Percentiles rank a stretch among this genome's conserved stretches.
Conservation (phyloP, 139 green algal genomes). For the Tetradesmus obliquus region DNA sequence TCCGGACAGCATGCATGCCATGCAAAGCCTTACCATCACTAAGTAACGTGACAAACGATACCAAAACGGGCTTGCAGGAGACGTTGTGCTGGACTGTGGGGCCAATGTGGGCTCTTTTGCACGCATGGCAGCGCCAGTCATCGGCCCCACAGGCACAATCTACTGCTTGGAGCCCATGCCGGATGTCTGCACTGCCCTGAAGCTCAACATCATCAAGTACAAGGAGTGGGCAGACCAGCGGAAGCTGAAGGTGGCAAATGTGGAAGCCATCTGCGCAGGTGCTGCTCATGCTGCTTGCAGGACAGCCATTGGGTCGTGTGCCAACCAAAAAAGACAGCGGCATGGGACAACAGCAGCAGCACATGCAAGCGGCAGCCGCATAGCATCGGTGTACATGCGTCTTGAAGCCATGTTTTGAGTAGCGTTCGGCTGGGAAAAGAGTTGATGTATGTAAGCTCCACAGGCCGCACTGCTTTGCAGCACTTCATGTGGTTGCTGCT, state of each 20-base stretch:
- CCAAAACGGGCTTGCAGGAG: conserved; percentile 21
- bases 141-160: conserved; percentile 15
- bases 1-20: not conserved
- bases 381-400: too few relatives aligned
- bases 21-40: not conserved
- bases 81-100: conserved; percentile 43
- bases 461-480: too few relatives aligned
- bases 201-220: conserved; percentile 34
- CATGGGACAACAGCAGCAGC: not conserved
- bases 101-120: conserved; percentile 50
- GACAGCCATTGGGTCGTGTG: not conserved
- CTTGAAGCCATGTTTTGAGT: too few relatives aligned
- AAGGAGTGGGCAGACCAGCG: conserved; percentile 32
- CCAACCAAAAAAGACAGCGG: not conserved
- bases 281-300: not conserved
- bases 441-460: too few relatives aligned
- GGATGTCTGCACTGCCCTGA: conserved; percentile 27
- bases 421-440: too few relatives aligned
- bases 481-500: not conserved
- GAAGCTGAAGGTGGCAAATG: not conserved
- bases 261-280: conserved; percentile 44
- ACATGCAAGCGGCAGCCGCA: not conserved
- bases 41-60: not conserved
- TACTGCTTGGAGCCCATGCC: conserved; percentile 36
- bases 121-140: conserved; percentile 39